Conservation (phyloP, 495 filamentous ascomycete species). For the Penicillium tannophilum region DNA sequence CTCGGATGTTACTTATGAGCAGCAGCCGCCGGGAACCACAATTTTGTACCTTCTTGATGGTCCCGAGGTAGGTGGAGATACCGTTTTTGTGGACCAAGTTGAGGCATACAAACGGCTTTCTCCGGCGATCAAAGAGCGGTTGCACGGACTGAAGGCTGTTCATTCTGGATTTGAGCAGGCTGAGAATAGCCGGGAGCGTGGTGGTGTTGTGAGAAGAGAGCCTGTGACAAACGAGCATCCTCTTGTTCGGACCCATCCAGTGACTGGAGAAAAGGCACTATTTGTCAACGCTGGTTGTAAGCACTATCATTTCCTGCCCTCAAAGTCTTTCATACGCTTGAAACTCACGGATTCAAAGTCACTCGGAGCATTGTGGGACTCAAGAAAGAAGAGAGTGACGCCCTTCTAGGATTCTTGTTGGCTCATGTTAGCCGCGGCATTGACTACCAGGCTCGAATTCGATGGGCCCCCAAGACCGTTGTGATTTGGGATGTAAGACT, state of each 20-base stretch:
- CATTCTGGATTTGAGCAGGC: slow-evolving; percentile 77
- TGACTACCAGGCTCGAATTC: slow-evolving; percentile 77
- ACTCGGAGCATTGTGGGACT: slow-evolving; percentile 71
- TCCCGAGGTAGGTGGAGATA: slow-evolving; percentile 78
- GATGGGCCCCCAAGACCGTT: slow-evolving; percentile 74
- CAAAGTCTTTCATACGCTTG: background rate
- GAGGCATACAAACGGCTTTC: slow-evolving; percentile 79
- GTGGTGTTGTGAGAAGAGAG: slow-evolving; percentile 67
- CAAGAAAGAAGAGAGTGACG: slow-evolving; percentile 77
- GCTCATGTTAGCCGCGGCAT: slow-evolving; percentile 72
- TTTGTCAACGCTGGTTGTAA: slow-evolving; percentile 80
- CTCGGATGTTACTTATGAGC: slow-evolving; percentile 80
- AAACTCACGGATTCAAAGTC: slow-evolving; percentile 42
- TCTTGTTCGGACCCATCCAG: slow-evolving; percentile 77
- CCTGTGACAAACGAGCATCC: slow-evolving; percentile 74
- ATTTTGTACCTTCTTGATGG: slow-evolving; percentile 79
- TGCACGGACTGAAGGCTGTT: slow-evolving; percentile 75
- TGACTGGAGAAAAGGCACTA: slow-evolving; percentile 79
- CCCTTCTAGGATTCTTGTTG: slow-evolving; percentile 75
- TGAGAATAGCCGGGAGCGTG: slow-evolving; percentile 53
- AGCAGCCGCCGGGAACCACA: slow-evolving; percentile 82
- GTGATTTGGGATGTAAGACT: slow-evolving; percentile 73
- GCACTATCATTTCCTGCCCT: slow-evolving; percentile 22
- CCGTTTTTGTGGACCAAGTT: slow-evolving; percentile 69
- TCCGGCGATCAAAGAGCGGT: slow-evolving; percentile 66